Conservation (phyloP, 352 stramenopile species). For the Phytophthora melonis region DNA sequence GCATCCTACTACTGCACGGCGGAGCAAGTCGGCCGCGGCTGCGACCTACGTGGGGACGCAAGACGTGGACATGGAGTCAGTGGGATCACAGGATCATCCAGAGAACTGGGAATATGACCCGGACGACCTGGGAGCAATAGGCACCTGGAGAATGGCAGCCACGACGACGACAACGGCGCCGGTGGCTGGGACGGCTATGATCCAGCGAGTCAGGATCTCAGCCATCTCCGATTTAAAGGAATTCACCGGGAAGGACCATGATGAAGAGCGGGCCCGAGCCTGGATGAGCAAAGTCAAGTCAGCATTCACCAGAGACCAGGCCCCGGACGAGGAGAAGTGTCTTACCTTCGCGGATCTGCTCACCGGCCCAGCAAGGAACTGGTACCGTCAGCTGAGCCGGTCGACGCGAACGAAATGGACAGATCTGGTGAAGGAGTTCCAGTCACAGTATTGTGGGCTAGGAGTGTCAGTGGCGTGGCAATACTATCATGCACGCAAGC, state of each 20-base stretch:
- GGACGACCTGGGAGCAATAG: too few relatives aligned
- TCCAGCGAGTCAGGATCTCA: conserved; percentile 2
- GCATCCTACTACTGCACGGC: too few relatives aligned
- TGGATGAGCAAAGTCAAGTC: conserved; percentile 13
- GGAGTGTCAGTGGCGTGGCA: conserved; percentile 3
- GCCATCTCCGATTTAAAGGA: conserved; percentile 14
- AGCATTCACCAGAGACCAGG: conserved; percentile 5
- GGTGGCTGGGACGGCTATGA: background rate
- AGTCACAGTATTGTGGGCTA: conserved; percentile 2
- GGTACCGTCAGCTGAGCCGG: conserved; percentile 6
- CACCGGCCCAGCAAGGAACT: background rate
- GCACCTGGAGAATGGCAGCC: too few relatives aligned
- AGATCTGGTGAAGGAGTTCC: background rate
- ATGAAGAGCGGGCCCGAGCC: conserved; percentile 6
- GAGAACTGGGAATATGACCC: too few relatives aligned
- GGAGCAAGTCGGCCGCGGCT: too few relatives aligned
- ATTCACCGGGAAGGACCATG: background rate
- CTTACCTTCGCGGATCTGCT: conserved; percentile 10
- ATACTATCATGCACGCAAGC: conserved; percentile 15
- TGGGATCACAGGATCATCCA: too few relatives aligned
- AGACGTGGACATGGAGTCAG: too few relatives aligned
- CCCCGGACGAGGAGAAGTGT: background rate
- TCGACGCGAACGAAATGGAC: background rate
- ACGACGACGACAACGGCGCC: background rate
- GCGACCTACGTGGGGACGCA: too few relatives aligned